Evolutionary conservation across 352 stramenopile species (phyloP), one percentile per base, ranked within the genome.

Genomic region (Phytopythium chamaehyphon): DNA sequence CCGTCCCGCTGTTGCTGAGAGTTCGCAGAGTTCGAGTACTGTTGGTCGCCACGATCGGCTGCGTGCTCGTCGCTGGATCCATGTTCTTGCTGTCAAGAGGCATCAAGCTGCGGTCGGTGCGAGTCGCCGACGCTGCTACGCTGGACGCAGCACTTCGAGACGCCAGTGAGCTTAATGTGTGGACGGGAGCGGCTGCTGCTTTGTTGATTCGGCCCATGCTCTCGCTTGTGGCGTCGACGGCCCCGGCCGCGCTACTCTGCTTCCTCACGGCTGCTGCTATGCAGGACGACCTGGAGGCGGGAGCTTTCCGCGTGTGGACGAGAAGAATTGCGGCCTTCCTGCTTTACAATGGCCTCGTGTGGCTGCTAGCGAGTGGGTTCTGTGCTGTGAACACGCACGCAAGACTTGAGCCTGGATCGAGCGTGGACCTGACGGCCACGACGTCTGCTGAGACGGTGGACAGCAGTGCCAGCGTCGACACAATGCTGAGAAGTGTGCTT

Each of bases 351-450:
- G 51, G 69, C n/a, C 47, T 83, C 35, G 39, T 87, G 9, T 88
- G 71, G 65, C 56, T 86, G n/a, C 60, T 90, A n/a, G 66, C 67
- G 33, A 90, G 85, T 51, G 66, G 76, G 21, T 83, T 88, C 47
- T 64, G 75, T 54, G 68, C 70, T 2, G 19, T 77, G 6, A 76
- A 88, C 47, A 71, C 86, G 22, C 73, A 78, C 19, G 50, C 74
- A 15, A 19, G 71, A 23, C 50, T 56, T 9, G 19, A 26, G 3
- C 11, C 42, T 15, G 26, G 28, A 33, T 33, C 28, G 28, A 9
- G 5, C 9, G 28, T 9, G 28, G 28, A 33, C 28, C 28, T 33
- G 5, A 33, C 28, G 9, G 28, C 28, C 5, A 33, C 42, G 1
- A 46, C 35, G 19, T 35, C 15, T 47, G 42, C 39, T 45, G 12